Evolutionary conservation across 2,329 filamentous ascomycete genomes (phyloP).

Genomic region (Karstenula rhodostoma): DNA sequence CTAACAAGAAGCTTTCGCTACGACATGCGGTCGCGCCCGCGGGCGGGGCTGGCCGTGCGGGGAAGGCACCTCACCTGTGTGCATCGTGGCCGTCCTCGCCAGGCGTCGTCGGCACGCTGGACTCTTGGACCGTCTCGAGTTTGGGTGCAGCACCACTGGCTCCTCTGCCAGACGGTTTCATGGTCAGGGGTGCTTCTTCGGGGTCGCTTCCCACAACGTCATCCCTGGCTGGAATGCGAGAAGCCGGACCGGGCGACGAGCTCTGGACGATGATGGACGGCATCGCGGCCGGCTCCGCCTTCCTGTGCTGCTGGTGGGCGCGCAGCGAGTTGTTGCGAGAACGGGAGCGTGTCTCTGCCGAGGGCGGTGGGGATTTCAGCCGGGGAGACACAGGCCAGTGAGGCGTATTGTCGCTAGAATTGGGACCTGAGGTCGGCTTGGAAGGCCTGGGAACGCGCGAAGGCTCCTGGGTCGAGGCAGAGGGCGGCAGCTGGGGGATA

Average conservation of each 20-base stretch:
- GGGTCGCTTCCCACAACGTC: slow-evolving; percentile 42
- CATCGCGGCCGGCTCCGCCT: slow-evolving; percentile 41
- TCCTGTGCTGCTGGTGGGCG: slow-evolving; percentile 43
- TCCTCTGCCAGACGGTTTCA: slow-evolving; percentile 60
- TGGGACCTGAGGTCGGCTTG: slow-evolving; percentile 65
- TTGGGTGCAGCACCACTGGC: slow-evolving; percentile 66
- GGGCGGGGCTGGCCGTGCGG: slow-evolving; percentile 35
- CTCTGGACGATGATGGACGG: slow-evolving; percentile 57
- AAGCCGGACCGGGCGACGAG: slow-evolving; percentile 51
- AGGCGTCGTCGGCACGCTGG: slow-evolving; percentile 76
- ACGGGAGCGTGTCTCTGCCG: slow-evolving; percentile 46
- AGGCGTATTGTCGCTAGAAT: slow-evolving; percentile 59
- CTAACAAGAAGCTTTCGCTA: slow-evolving; percentile 30
- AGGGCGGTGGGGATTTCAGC: slow-evolving; percentile 77
- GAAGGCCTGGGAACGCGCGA: slow-evolving; percentile 70
- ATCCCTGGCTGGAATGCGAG: slow-evolving; percentile 41
- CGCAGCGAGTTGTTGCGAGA: slow-evolving; percentile 56
- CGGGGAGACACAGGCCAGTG: slow-evolving; percentile 82
- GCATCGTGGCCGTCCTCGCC: slow-evolving; percentile 51
- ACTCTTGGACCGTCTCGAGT: slow-evolving; percentile 91
- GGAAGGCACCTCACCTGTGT: slow-evolving; percentile 40
- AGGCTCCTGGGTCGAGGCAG: slow-evolving; percentile 65
- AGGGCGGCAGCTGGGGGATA: slow-evolving; percentile 70
- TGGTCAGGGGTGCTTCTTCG: slow-evolving; percentile 48
- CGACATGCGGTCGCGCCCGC: slow-evolving; percentile 27